phyloP scores from a whole-genome alignment of 2,329 filamentous ascomycete genomes.

The Xylaria sp. region DNA sequence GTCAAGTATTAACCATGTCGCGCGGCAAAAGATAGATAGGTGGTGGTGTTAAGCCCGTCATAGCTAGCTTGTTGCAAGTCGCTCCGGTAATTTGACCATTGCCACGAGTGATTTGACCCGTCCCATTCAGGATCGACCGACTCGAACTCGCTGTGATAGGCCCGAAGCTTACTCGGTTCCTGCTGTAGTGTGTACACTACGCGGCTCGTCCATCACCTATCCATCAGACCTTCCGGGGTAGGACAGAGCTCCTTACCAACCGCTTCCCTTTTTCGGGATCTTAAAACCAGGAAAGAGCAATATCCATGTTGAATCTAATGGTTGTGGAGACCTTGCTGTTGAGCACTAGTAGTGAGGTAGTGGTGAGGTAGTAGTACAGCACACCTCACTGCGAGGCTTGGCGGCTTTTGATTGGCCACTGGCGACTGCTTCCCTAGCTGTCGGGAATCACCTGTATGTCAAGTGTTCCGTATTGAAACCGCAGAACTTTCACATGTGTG shows the following conservation, averaged over 20 bases:
- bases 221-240: constrained; percentile 20
- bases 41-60: constrained; percentile 16
- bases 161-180: constrained; percentile 4
- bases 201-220: constrained; percentile 1
- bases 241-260: constrained; percentile 13
- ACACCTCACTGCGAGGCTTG: constrained; percentile 13
- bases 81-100: constrained; percentile 21
- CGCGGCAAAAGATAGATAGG: constrained; percentile 4
- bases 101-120: constrained; percentile 14
- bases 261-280: constrained; percentile 26
- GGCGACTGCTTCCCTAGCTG: neutral
- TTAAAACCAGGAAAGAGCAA: constrained; percentile 24
- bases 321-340: constrained; percentile 25
- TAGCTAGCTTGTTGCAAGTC: constrained; percentile 16
- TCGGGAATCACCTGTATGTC: neutral
- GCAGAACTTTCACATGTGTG: constrained; percentile 1
- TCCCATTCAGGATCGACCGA: constrained; percentile 27
- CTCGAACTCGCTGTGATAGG: constrained; percentile 29
- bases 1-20: constrained; percentile 18
- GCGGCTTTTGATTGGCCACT: constrained; percentile 16
- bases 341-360: constrained; percentile 1
- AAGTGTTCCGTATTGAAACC: neutral
- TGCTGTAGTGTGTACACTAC: neutral
- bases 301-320: neutral
- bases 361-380: neutral